phyloP scores from a whole-genome alignment of 2,329 filamentous ascomycete species.

The Colletotrichum graminicola region DNA sequence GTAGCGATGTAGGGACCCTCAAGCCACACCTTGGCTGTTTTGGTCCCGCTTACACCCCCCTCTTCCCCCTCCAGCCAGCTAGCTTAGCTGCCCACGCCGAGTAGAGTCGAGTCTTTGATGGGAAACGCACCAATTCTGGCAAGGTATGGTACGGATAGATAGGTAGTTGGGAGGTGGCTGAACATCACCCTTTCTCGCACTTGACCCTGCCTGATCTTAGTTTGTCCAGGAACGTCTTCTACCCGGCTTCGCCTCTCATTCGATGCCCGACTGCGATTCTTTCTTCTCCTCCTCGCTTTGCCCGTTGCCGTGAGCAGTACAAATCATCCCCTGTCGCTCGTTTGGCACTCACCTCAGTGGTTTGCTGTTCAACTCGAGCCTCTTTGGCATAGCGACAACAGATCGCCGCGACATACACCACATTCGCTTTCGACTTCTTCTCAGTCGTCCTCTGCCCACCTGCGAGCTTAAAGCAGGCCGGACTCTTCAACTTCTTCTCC shows the following conservation, averaged over 20 bases:
- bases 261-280: constrained; percentile 1
- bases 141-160: not conserved
- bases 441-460: not conserved
- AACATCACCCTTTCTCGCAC: constrained; percentile 7
- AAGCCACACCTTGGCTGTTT: not conserved
- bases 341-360: not conserved
- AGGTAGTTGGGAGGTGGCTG: constrained; percentile 1
- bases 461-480: not conserved
- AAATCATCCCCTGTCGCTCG: constrained; percentile 23
- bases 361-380: not conserved
- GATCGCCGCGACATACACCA: not conserved
- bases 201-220: constrained; percentile 19
- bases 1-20: not conserved
- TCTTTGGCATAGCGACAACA: constrained; percentile 8
- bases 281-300: constrained; percentile 16
- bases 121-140: not conserved
- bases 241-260: constrained; percentile 27
- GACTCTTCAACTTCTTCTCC: not conserved
- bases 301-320: constrained; percentile 9
- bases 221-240: constrained; percentile 19
- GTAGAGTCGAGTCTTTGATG: not conserved
- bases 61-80: not conserved
- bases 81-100: not conserved
- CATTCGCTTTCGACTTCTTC: constrained; percentile 19
- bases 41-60: not conserved